Conservation (phyloP, 257 asterid genomes). For the Striga asiatica region DNA sequence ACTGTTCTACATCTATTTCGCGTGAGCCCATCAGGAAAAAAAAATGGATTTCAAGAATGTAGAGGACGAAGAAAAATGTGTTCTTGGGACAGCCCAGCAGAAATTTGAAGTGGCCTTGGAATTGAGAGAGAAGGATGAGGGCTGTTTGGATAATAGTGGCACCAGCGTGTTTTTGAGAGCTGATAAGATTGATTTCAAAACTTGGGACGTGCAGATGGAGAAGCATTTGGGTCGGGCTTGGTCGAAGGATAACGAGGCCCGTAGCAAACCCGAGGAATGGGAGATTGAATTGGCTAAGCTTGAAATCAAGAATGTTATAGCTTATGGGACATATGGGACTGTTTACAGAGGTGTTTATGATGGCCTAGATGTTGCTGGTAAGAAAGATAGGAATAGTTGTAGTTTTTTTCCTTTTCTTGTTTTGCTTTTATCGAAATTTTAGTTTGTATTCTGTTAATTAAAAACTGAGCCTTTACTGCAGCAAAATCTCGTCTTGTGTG, state of each 20-base stretch:
- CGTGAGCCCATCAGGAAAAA: conserved; percentile 2
- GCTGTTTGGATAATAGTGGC: not conserved
- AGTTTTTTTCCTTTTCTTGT: not conserved
- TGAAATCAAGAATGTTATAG: conserved; percentile 40
- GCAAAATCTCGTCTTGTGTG: no score
- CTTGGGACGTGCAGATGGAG: conserved; percentile 48
- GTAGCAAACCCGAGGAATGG: conserved; percentile 32
- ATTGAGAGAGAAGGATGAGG: not conserved
- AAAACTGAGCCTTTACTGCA: no score
- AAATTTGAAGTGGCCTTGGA: conserved; percentile 18
- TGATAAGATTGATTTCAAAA: conserved; percentile 53
- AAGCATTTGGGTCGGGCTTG: conserved; percentile 46
- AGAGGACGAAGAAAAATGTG: not conserved
- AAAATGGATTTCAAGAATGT: conserved; percentile 21
- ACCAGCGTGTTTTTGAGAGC: conserved; percentile 35
- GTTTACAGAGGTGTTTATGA: conserved; percentile 45
- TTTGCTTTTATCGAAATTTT: not conserved
- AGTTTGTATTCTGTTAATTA: not conserved
- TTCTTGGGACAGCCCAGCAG: conserved; percentile 5
- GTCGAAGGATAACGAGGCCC: conserved; percentile 21
- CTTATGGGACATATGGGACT: conserved; percentile 62
- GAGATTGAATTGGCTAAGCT: conserved; percentile 41
- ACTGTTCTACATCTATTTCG: not conserved
- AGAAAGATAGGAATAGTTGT: no score
- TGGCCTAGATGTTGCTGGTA: conserved; percentile 56